phyloP scores from a whole-genome alignment of 176 grass and related monocot genomes.

The Canna indica region DNA sequence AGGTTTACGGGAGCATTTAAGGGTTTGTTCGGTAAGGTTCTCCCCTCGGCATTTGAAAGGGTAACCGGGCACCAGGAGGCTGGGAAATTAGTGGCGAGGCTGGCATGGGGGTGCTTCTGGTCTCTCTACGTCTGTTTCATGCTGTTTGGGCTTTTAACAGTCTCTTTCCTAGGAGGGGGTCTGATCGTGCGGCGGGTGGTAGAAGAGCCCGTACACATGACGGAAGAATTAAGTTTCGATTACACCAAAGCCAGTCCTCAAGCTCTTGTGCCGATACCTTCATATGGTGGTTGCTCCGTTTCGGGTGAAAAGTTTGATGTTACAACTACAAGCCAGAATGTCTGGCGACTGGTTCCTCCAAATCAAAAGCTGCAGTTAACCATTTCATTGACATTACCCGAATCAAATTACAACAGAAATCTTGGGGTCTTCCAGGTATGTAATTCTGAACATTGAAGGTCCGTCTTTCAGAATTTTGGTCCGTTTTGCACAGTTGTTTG shows the following conservation, averaged over 20 bases:
- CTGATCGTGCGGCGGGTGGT: slow-evolving; percentile 42
- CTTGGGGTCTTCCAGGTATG: slow-evolving; percentile 88
- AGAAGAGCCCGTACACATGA: slow-evolving; percentile 65
- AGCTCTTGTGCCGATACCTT: slow-evolving; percentile 39
- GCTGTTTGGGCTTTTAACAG: slow-evolving; percentile 41
- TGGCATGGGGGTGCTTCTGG: slow-evolving; percentile 58
- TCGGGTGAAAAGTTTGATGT: slow-evolving; percentile 7
- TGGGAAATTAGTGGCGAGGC: slow-evolving; percentile 34
- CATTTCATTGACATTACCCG: slow-evolving; percentile 58
- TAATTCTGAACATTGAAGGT: neutral
- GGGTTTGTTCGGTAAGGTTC: slow-evolving; percentile 21
- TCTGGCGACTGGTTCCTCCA: slow-evolving; percentile 32
- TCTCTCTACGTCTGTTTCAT: slow-evolving; percentile 56
- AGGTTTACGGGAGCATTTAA: slow-evolving; percentile 13
- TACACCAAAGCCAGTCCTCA: slow-evolving; percentile 69
- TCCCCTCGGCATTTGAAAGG: slow-evolving; percentile 12
- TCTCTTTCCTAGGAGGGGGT: slow-evolving; percentile 58
- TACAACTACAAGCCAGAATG: neutral
- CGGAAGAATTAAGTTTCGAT: slow-evolving; percentile 67
- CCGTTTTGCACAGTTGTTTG: neutral
- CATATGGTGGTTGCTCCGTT: slow-evolving; percentile 5
- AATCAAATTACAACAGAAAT: slow-evolving; percentile 79
- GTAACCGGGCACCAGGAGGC: slow-evolving; percentile 25
- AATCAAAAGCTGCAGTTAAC: slow-evolving; percentile 67
- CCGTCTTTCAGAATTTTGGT: neutral